phyloP scores from a whole-genome alignment of 495 filamentous ascomycete genomes.

The Cairneyella variabilis region DNA sequence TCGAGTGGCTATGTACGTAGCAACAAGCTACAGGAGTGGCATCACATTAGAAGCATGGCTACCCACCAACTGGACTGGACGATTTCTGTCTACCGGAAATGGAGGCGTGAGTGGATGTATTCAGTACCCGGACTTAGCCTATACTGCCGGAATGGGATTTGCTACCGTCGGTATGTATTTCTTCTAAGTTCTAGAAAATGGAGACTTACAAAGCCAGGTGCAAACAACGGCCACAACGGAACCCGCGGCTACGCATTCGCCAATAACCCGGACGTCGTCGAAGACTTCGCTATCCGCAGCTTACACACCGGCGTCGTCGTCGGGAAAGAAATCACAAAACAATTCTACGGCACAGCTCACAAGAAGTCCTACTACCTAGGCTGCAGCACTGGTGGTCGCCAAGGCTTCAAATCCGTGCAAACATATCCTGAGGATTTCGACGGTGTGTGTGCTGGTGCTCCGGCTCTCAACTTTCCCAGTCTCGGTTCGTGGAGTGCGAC shows the following conservation, averaged over 20 bases:
- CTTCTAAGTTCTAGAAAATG: neutral
- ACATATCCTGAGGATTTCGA: no score
- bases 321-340: no score
- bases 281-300: conserved; percentile 28
- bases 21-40: conserved; percentile 39
- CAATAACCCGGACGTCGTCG: conserved; percentile 25
- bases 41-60: conserved; percentile 59
- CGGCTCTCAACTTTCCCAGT: no score
- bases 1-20: conserved; percentile 51
- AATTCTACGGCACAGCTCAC: no score
- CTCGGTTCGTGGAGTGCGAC: no score
- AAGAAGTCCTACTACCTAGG: no score
- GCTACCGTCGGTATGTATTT: conserved; percentile 42
- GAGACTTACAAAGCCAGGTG: conserved; percentile 7
- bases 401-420: no score
- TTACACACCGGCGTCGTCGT: conserved; percentile 41
- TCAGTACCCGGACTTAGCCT: conserved; percentile 21
- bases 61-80: conserved; percentile 32
- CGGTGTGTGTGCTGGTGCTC: no score
- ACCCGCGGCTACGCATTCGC: conserved; percentile 35
- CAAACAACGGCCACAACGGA: conserved; percentile 57
- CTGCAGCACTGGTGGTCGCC: no score
- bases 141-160: conserved; percentile 43
- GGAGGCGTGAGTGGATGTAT: conserved; percentile 21
- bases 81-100: conserved; percentile 23